These are phyloP conservation scores for Solanum commersonii DNA, from an alignment of 257 asterid genomes.

Conservation along the genomic window DNA sequence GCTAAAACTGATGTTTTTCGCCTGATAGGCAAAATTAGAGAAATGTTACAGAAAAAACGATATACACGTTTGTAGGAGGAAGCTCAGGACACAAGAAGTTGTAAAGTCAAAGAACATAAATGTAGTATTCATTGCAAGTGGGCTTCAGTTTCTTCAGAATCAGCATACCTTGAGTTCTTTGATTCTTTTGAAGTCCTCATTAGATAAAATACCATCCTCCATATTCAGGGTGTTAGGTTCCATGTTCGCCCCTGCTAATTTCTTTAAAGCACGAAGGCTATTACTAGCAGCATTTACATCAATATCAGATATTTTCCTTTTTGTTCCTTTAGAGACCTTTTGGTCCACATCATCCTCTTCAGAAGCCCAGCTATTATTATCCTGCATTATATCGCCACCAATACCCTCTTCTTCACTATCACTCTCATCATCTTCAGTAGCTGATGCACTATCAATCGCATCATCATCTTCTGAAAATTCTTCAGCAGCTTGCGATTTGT, in stretches of 20 bases:
- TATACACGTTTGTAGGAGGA: background rate
- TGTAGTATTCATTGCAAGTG: background rate
- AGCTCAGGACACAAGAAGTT: background rate
- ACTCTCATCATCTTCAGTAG: conserved; percentile 20
- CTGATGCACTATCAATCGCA: conserved; percentile 21
- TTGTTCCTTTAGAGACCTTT: conserved; percentile 27
- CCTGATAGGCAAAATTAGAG: conserved; percentile 32
- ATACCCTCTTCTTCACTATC: conserved; percentile 24
- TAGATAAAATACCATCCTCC: conserved; percentile 74
- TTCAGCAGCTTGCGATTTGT: conserved; percentile 27
- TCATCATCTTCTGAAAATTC: conserved; percentile 27
- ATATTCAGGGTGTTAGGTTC: conserved; percentile 17
- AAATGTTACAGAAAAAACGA: background rate
- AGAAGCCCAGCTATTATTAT: background rate
- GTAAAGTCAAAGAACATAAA: background rate
- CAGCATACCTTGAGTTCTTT: conserved; percentile 68
- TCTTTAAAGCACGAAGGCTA: conserved; percentile 83
- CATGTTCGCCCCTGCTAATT: conserved; percentile 41
- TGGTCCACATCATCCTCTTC: conserved; percentile 11
- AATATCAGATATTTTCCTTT: conserved; percentile 66
- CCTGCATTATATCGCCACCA: conserved; percentile 6
- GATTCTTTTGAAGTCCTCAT: conserved; percentile 86
- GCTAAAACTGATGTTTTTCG: conserved; percentile 40
- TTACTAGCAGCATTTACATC: conserved; percentile 49
- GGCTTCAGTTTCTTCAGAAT: background rate